A percentile compares a stretch with the other conserved stretches of the same genome.
Evolutionary conservation across 2,329 filamentous ascomycete genomes (phyloP).

Genomic region (Geosmithia morbida): DNA sequence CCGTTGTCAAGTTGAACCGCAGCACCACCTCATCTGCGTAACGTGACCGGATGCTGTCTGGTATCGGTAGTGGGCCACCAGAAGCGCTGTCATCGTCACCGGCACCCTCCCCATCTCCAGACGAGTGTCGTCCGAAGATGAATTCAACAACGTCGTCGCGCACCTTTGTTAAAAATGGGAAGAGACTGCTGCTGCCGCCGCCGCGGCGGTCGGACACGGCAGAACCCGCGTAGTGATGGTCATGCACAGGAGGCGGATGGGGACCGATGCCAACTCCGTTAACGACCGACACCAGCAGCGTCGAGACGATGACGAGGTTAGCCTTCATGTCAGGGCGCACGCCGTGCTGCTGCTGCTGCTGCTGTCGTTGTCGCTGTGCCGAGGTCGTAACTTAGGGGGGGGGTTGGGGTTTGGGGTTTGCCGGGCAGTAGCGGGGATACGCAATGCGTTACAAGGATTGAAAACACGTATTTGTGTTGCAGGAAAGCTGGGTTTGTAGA

Average conservation of each 20-base stretch:
- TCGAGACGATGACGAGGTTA: conserved; percentile 4
- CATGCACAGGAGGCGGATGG: conserved; percentile 7
- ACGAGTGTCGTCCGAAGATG: conserved; percentile 30
- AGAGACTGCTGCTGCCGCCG: conserved; percentile 10
- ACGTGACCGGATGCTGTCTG: conserved; percentile 21
- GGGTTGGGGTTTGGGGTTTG: too few relatives aligned
- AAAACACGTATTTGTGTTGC: too few relatives aligned
- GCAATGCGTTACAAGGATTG: too few relatives aligned
- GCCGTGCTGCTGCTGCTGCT: too few relatives aligned
- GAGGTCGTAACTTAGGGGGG: too few relatives aligned
- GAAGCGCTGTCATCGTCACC: background rate
- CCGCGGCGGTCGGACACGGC: background rate
- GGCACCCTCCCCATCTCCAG: conserved; percentile 4
- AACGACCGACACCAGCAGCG: conserved; percentile 12
- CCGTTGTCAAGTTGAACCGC: conserved; percentile 64
- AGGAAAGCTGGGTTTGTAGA: background rate
- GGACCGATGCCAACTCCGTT: conserved; percentile 14
- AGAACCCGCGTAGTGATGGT: conserved; percentile 1
- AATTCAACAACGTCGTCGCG: conserved; percentile 34
- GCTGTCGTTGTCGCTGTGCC: too few relatives aligned
- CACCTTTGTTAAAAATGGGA: conserved; percentile 34
- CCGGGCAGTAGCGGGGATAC: too few relatives aligned
- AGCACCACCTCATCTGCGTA: conserved; percentile 80
- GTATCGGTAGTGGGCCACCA: conserved; percentile 6
- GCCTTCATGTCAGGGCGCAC: conserved; percentile 9